Base-by-base conservation (phyloP, 345 rosid species). In the Linum tenue region DNA sequence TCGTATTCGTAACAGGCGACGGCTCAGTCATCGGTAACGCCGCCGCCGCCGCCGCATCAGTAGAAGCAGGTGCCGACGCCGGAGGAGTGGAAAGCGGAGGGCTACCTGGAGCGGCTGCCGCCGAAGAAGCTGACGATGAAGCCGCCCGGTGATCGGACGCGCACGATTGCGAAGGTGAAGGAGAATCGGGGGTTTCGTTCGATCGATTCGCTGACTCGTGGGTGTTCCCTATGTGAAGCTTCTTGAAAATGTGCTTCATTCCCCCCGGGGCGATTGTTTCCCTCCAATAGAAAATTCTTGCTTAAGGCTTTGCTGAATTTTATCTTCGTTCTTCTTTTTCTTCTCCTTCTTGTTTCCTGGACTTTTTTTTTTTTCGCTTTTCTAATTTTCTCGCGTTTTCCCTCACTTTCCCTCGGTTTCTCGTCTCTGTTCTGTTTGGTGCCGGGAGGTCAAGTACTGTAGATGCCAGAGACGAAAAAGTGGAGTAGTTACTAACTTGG, bases 181-280 rank as follows among this genome's bases (percentile, higher is more conserved):
- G 67, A 1, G 92, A 69, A 0, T 79, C 42, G 50, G 73, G 79
- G 40, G 88, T 72, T 64, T 90, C 96, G 81, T 83, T 86, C 56
- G 87, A 78, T 50, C 96, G 87, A 77, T 81, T 76, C 12, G 16
- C 36, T n/a, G 82, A 81, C 66, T 91, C 91, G 68, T 89, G 86
- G 74, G 68, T 80, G 73, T 80, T 84, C 16, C 96, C 96, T 69
- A 74, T 74, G 70, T 94, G 99, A 7, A 94, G 82, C 82, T 88
- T 94, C 86, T 84, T 90, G 75, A 95, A 89, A 81, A 95, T 95
- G 85, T 90, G 83, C 80, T 81, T 94, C 97, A 94, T 94, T 70
- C 77, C 69, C 60, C 17, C 53, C 14, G 11, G 14, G 14, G 53
- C 14, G 53, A 48, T 9, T 48, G 5, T 41, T 8, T 41, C 2